Conservation (phyloP, 345 rosid genomes). For the Mallotus nudiflorus region DNA sequence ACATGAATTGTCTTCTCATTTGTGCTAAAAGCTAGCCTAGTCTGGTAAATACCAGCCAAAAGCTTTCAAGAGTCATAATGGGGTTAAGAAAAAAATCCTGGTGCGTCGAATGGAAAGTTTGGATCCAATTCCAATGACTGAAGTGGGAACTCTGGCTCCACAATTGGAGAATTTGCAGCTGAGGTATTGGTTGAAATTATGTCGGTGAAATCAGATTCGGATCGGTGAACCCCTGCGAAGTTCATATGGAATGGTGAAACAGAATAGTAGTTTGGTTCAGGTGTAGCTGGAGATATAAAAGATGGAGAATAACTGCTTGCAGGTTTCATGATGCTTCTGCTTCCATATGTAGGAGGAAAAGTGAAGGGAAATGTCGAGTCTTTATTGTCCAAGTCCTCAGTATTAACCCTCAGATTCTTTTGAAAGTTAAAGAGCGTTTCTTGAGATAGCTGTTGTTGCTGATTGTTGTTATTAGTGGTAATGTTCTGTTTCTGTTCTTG, state of each 20-base stretch:
- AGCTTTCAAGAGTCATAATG: slow-evolving; percentile 4
- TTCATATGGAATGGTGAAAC: slow-evolving; percentile 37
- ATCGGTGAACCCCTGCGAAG: slow-evolving; percentile 28
- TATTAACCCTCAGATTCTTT: slow-evolving; percentile 37
- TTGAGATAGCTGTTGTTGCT: slow-evolving; percentile 39
- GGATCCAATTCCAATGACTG: slow-evolving; percentile 59
- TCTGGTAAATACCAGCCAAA: slow-evolving; percentile 7
- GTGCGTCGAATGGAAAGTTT: slow-evolving; percentile 46
- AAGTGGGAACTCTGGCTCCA: slow-evolving; percentile 72
- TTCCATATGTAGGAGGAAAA: slow-evolving; percentile 56
- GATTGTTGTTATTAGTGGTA: slow-evolving; percentile 20
- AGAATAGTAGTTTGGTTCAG: slow-evolving; percentile 44
- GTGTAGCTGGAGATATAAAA: slow-evolving; percentile 50
- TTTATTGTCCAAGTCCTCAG: slow-evolving; percentile 39
- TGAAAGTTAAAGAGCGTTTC: slow-evolving; percentile 37
- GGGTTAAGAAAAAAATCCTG: slow-evolving; percentile 43
- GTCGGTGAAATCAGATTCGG: slow-evolving; percentile 50
- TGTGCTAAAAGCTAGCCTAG: slow-evolving; percentile 21
- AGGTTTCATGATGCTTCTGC: slow-evolving; percentile 22
- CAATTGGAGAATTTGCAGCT: slow-evolving; percentile 62
- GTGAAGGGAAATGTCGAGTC: slow-evolving; percentile 45
- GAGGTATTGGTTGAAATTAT: slow-evolving; percentile 69
- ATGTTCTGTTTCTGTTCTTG: slow-evolving; percentile 42
- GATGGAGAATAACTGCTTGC: too few species aligned
- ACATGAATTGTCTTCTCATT: slow-evolving; percentile 1